phyloP scores from a whole-genome alignment of 2,329 filamentous ascomycete species.

The Cladorrhinum sp. region DNA sequence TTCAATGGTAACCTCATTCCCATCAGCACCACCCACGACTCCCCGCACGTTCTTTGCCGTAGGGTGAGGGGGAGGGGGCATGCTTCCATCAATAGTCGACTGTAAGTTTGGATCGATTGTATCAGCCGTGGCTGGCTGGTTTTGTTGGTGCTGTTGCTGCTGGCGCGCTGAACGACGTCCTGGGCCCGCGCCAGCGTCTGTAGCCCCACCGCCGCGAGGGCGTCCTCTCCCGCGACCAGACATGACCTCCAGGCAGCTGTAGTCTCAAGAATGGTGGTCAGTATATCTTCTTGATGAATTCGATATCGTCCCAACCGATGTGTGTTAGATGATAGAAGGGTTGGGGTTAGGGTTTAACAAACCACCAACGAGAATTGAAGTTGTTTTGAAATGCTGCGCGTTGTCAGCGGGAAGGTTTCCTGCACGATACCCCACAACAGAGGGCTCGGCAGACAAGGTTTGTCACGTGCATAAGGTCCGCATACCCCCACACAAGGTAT shows the following conservation, averaged over 20 bases:
- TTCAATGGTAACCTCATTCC: neutral
- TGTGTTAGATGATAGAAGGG: constrained; percentile 20
- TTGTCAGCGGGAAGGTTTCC: constrained; percentile 2
- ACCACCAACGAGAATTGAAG: constrained; percentile 9
- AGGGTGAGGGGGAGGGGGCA: constrained; percentile 24
- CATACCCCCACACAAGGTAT: neutral
- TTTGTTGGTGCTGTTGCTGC: constrained; percentile 18
- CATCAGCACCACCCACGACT: neutral
- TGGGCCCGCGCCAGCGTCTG: constrained; percentile 17
- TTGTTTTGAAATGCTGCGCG: constrained; percentile 21
- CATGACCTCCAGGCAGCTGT: constrained; percentile 12
- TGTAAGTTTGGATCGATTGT: constrained; percentile 24
- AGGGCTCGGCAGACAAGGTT: neutral
- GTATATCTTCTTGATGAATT: neutral
- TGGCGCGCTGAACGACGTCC: constrained; percentile 27
- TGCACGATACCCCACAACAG: neutral
- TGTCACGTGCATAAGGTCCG: neutral
- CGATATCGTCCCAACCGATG: constrained; percentile 8
- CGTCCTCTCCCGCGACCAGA: constrained; percentile 25
- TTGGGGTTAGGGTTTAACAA: constrained; percentile 30
- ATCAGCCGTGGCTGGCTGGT: constrained; percentile 11
- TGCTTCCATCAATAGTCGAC: constrained; percentile 16
- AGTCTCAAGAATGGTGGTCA: neutral
- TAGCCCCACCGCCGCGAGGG: neutral
- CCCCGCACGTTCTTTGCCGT: constrained; percentile 15